Percentiles rank a stretch among this genome's conserved stretches.
phyloP scores from a whole-genome alignment of 768 basidiomycete species.

The Amanita jacksonii region DNA sequence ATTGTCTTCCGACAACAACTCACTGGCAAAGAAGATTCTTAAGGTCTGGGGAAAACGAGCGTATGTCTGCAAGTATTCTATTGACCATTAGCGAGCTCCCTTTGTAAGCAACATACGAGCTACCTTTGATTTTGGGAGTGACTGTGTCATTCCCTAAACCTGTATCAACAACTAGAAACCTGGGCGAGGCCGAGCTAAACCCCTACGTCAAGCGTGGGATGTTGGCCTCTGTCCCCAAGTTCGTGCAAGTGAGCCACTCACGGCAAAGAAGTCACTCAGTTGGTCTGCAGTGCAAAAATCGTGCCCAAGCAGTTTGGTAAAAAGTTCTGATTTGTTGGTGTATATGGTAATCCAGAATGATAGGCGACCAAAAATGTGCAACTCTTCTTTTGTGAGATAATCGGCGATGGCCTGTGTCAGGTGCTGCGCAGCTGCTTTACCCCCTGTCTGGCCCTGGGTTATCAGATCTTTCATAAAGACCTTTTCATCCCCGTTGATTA shows the following conservation, averaged over 20 bases:
- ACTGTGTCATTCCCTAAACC: slow-evolving; percentile 52
- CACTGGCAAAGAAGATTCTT: slow-evolving; percentile 65
- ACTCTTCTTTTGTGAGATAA: slow-evolving; percentile 52
- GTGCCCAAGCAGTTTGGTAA: slow-evolving; percentile 39
- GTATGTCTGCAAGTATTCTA: slow-evolving; percentile 66
- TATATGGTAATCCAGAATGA: slow-evolving; percentile 73
- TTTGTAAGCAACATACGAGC: background rate
- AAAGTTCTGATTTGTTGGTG: slow-evolving; percentile 51
- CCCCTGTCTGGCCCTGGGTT: slow-evolving; percentile 55
- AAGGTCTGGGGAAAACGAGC: slow-evolving; percentile 66
- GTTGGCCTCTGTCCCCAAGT: background rate
- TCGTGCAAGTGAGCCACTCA: slow-evolving; percentile 12
- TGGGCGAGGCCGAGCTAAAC: slow-evolving; percentile 65
- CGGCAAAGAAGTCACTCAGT: slow-evolving; percentile 57
- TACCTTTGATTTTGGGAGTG: slow-evolving; percentile 67
- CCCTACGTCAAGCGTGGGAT: slow-evolving; percentile 27
- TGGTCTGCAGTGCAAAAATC: slow-evolving; percentile 55
- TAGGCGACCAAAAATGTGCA: slow-evolving; percentile 51
- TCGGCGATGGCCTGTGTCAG: slow-evolving; percentile 63
- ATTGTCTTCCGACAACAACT: slow-evolving; percentile 15
- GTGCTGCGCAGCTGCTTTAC: slow-evolving; percentile 51
- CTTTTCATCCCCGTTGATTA: slow-evolving; percentile 65
- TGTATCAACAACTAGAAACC: slow-evolving; percentile 63
- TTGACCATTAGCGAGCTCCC: background rate
- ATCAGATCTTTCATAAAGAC: slow-evolving; percentile 55